A percentile compares a stretch with the other conserved stretches of the same genome.
These are phyloP conservation scores for Barnettozyma populi DNA, from an alignment of 805 yeast genomes.

Conservation along the genomic window DNA sequence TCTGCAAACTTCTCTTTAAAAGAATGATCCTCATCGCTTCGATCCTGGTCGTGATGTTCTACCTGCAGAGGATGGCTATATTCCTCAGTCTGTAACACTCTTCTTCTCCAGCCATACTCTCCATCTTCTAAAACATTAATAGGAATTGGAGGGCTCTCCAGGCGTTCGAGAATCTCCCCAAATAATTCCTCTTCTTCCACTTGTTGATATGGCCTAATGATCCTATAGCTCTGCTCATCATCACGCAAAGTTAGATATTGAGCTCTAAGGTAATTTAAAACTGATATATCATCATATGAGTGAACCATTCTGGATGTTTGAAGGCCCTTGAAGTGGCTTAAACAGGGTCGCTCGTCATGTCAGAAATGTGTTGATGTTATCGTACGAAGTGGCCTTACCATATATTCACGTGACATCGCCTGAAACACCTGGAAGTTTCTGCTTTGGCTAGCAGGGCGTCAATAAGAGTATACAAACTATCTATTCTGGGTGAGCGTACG, in stretches of 20 bases:
- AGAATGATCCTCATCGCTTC: background rate
- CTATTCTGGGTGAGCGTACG: no score
- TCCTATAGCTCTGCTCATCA: slow-evolving; percentile 22
- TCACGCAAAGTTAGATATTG: slow-evolving; percentile 17
- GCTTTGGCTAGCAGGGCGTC: background rate
- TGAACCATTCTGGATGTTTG: slow-evolving; percentile 15
- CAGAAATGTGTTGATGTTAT: background rate
- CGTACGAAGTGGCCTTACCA: background rate
- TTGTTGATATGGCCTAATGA: slow-evolving; percentile 19
- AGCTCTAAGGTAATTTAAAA: slow-evolving; percentile 19
- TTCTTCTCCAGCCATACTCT: slow-evolving; percentile 8
- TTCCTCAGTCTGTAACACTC: slow-evolving; percentile 5
- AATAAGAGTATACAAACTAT: background rate
- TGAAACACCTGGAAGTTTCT: background rate
- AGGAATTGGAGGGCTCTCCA: slow-evolving; percentile 28
- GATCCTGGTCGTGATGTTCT: background rate
- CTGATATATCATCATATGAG: slow-evolving; percentile 8
- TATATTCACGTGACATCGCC: background rate
- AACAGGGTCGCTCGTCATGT: background rate
- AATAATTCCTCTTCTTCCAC: slow-evolving; percentile 5
- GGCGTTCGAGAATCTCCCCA: slow-evolving; percentile 12
- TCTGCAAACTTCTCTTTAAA: background rate
- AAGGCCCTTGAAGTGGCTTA: background rate
- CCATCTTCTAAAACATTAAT: slow-evolving; percentile 23
- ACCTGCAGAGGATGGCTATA: background rate